Evolutionary conservation across 2,329 filamentous ascomycete genomes (phyloP).

Genomic region (Sporothrix dimorphospora): DNA sequence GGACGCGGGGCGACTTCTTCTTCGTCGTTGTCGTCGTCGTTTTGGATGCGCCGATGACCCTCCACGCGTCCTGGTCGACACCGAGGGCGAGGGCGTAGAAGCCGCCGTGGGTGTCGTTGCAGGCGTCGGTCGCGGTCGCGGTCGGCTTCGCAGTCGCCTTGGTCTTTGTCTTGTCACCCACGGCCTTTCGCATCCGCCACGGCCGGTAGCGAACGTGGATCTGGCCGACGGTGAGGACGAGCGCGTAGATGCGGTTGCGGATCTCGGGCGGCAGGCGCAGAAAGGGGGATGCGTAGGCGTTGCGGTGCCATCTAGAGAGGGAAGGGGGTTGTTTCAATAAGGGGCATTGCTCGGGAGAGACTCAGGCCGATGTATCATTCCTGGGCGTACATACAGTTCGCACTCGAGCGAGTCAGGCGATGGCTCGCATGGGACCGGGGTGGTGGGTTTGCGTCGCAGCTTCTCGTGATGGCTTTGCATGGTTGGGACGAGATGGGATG

Average conservation of each 20-base stretch:
- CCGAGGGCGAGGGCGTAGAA: constrained; percentile 40
- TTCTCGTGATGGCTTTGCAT: constrained; percentile 16
- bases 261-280: constrained; percentile 42
- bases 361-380: no score
- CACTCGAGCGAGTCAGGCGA: background rate
- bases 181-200: constrained; percentile 35
- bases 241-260: constrained; percentile 42
- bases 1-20: background rate
- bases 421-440: background rate
- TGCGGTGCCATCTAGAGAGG: constrained; percentile 37
- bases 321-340: background rate
- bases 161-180: constrained; percentile 1
- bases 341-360: no score
- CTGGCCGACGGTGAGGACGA: constrained; percentile 42
- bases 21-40: background rate
- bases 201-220: constrained; percentile 41
- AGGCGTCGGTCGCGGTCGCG: no score
- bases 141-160: background rate
- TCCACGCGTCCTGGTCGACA: constrained; percentile 40
- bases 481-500: background rate
- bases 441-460: constrained; percentile 16
- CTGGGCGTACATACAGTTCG: constrained; percentile 15
- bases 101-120: constrained; percentile 32
- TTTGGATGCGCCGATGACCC: background rate
- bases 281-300: constrained; percentile 38